phyloP scores from a whole-genome alignment of 495 filamentous ascomycete genomes.

The Hypomontagnella submonticulosa region DNA sequence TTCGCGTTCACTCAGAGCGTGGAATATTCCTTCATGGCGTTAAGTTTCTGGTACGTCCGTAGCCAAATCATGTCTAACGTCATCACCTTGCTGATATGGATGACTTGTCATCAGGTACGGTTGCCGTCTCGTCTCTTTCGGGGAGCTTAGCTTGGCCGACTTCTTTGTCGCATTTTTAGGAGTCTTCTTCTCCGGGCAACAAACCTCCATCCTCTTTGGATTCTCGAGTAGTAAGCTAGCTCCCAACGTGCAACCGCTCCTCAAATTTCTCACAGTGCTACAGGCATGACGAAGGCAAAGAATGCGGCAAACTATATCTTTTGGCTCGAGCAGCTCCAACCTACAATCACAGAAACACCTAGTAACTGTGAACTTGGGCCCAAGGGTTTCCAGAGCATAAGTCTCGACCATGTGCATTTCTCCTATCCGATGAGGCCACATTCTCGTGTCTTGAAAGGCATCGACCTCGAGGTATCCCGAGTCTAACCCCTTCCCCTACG shows the following conservation, averaged over 20 bases:
- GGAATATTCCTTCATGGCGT: neutral
- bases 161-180: conserved; percentile 1
- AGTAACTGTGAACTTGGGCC: neutral
- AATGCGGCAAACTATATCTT: conserved; percentile 5
- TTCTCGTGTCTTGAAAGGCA: neutral
- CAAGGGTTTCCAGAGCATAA: neutral
- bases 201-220: conserved; percentile 1
- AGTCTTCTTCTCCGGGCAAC: conserved; percentile 3
- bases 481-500: neutral
- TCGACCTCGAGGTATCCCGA: neutral
- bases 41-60: neutral
- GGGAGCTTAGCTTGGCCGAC: conserved; percentile 5
- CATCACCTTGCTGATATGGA: neutral
- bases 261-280: neutral
- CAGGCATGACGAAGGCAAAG: conserved; percentile 2
- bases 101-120: conserved; percentile 39
- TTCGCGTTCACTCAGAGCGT: conserved; percentile 5
- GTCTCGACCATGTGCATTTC: conserved; percentile 1
- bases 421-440: neutral
- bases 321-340: conserved; percentile 1
- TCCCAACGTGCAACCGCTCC: neutral
- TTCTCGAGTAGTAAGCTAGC: neutral
- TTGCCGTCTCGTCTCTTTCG: neutral
- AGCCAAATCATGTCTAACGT: neutral
- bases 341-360: neutral